Conservation (phyloP, 305 asterid species). For the Euphrasia arctica region DNA sequence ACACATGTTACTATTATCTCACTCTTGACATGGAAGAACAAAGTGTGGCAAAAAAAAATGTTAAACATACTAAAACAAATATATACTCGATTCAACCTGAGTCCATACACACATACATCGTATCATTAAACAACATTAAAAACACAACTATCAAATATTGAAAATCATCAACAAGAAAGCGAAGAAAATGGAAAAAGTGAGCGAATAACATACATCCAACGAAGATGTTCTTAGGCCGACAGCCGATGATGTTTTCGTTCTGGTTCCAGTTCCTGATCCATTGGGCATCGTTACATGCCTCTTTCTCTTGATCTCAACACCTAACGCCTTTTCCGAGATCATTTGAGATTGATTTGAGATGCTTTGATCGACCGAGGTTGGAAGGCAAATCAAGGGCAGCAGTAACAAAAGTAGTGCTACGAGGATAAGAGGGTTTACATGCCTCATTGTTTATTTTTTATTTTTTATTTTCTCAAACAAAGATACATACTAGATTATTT, state of each 20-base stretch:
- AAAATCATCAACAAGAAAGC: constrained; percentile 9
- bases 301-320: no score
- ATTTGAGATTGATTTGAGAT: no score
- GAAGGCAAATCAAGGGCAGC: neutral
- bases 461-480: neutral
- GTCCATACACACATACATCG: neutral
- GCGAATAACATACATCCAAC: constrained; percentile 7
- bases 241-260: constrained; percentile 10
- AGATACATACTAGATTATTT: neutral
- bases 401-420: neutral
- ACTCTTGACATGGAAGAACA: no score
- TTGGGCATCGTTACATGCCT: no score
- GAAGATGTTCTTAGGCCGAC: constrained; percentile 4
- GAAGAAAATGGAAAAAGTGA: constrained; percentile 1
- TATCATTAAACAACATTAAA: no score
- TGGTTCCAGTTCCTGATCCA: no score
- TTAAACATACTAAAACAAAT: no score
- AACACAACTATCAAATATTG: neutral
- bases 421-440: neutral
- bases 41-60: no score
- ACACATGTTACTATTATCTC: no score
- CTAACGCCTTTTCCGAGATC: no score
- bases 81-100: no score
- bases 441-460: neutral
- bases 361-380: neutral